Percentiles rank a stretch among this genome's conserved stretches.
These are phyloP conservation scores for Malus hybrid DNA, from an alignment of 331 rosid species.

Conservation along the genomic window DNA sequence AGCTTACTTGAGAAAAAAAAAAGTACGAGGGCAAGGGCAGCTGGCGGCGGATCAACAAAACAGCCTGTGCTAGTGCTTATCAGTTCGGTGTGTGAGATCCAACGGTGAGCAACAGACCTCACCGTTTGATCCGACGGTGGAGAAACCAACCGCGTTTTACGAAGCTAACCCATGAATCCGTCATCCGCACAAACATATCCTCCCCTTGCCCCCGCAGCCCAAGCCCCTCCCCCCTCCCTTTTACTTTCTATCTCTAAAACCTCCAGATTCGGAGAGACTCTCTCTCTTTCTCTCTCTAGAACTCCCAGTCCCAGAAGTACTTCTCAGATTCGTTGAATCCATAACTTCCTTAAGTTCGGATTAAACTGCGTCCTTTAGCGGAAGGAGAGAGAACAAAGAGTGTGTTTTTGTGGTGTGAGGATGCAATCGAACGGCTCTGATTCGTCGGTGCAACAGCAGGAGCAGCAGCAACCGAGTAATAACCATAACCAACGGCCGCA, in stretches of 20 bases:
- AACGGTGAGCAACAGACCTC: conserved; percentile 25
- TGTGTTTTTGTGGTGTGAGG: conserved; percentile 7
- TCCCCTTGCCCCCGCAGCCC: neutral
- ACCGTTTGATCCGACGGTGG: conserved; percentile 37
- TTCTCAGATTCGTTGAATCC: neutral
- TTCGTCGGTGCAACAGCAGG: conserved; percentile 47
- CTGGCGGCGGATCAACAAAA: conserved; percentile 79
- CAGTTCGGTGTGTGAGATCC: conserved; percentile 2
- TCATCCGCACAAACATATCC: conserved; percentile 39
- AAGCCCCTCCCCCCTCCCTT: neutral
- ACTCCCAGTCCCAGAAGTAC: neutral
- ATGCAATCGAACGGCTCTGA: conserved; percentile 86
- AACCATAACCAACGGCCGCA: conserved; percentile 3
- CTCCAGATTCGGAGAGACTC: conserved; percentile 27
- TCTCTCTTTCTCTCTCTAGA: conserved; percentile 27
- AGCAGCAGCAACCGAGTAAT: conserved; percentile 27
- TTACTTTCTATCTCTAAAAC: conserved; percentile 6
- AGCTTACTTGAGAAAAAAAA: neutral
- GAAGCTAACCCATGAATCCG: conserved; percentile 62
- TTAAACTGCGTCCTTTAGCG: neutral
- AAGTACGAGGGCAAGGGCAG: conserved; percentile 8
- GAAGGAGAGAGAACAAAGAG: neutral
- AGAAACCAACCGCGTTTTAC: conserved; percentile 49
- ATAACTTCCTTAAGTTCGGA: neutral
- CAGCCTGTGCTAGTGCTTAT: neutral